Conservation (phyloP, 768 basidiomycete genomes). For the Leccinum truebloodii region DNA sequence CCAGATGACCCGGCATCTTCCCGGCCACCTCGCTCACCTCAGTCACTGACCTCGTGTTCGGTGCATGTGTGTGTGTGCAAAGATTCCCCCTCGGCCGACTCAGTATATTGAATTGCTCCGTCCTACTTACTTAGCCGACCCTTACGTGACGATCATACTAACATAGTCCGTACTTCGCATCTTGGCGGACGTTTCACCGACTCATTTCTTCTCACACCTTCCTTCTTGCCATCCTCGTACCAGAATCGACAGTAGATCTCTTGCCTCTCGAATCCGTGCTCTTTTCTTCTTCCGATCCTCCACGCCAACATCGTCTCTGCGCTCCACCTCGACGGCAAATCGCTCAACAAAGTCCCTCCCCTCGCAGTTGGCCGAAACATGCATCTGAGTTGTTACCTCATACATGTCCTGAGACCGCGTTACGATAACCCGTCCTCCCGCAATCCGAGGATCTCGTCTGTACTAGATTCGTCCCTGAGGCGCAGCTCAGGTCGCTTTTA, state of each 20-base stretch:
- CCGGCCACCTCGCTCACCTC: conserved; percentile 2
- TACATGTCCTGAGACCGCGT: not conserved
- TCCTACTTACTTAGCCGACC: not conserved
- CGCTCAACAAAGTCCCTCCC: not conserved
- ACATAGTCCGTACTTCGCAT: not conserved
- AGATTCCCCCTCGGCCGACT: conserved; percentile 13
- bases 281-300: conserved; percentile 21
- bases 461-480: conserved; percentile 1
- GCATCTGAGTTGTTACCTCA: conserved; percentile 10
- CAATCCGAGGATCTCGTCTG: conserved; percentile 20
- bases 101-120: not conserved
- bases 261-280: conserved; percentile 3
- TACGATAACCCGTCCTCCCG: conserved; percentile 9
- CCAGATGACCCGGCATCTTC: conserved; percentile 12
- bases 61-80: conserved; percentile 1
- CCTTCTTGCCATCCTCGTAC: conserved; percentile 9
- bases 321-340: not conserved
- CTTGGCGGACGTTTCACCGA: not conserved
- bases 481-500: not conserved
- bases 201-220: conserved; percentile 11
- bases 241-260: conserved; percentile 1
- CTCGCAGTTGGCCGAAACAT: conserved; percentile 4
- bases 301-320: not conserved
- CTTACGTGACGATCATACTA: not conserved
- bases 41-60: conserved; percentile 17